Percentiles rank a stretch among this genome's conserved stretches.
Evolutionary conservation across 306 rosid species (phyloP).

Genomic region (Pterocarpus macrocarpus): DNA sequence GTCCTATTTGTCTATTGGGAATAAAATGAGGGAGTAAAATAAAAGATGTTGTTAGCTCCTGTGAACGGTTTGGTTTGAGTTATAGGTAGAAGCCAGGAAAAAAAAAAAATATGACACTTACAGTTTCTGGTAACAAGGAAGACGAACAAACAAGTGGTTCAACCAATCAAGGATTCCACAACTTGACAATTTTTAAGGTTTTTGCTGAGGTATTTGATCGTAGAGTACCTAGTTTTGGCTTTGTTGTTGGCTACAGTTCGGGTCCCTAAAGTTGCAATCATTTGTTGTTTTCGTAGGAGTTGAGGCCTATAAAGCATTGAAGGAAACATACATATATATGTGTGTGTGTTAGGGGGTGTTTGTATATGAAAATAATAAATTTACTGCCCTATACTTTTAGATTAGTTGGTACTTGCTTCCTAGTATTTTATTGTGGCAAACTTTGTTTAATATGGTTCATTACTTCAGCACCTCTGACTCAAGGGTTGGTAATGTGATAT

Average conservation of each 20-base stretch:
- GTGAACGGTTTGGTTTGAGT: constrained; percentile 38
- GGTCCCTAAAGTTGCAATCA: too few species aligned
- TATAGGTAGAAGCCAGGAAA: not conserved
- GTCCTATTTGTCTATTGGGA: not conserved
- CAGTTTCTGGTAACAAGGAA: constrained; percentile 1
- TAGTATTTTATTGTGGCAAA: not conserved
- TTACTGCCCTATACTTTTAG: not conserved
- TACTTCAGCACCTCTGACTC: not conserved
- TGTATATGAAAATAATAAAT: not conserved
- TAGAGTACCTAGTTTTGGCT: too few species aligned
- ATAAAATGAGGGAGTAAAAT: not conserved
- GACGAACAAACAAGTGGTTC: constrained; percentile 34
- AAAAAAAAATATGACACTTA: not conserved
- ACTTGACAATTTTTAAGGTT: not conserved
- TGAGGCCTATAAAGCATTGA: too few species aligned
- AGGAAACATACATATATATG: too few species aligned
- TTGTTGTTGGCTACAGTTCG: too few species aligned
- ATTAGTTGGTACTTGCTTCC: not conserved
- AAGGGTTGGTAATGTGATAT: constrained; percentile 34
- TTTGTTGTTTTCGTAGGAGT: too few species aligned
- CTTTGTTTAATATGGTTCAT: constrained; percentile 27
- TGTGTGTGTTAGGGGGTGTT: too few species aligned
- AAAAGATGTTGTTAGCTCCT: not conserved
- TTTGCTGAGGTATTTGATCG: too few species aligned
- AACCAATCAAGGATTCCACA: constrained; percentile 16